Evolutionary conservation across 768 basidiomycete species (phyloP), one percentile per base, ranked within the genome.

Genomic region (Mycena maculata): DNA sequence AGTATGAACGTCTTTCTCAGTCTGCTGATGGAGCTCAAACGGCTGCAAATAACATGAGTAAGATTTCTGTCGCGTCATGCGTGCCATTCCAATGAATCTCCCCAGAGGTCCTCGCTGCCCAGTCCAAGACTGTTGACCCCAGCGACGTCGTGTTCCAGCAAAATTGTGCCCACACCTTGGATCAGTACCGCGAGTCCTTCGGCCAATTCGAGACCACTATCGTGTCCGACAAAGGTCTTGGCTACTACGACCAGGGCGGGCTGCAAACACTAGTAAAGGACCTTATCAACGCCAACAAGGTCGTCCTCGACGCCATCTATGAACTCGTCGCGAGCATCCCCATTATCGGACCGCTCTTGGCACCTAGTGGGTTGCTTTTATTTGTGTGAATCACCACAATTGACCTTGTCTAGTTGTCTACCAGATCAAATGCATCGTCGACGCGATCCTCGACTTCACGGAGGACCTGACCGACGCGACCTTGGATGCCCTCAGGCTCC

Each of bases 391-490:
- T n/a, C n/a, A n/a, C n/a, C n/a, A n/a, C n/a, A n/a, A n/a, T n/a
- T n/a, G n/a, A 31, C 25, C 27, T 45, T 18, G 42, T 44, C 1
- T 54, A 92, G 90, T 87, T 68, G 78, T 89, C 11, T 87, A 87
- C 65, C 77, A 87, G 12, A 73, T 90, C 74, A 91, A 92, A 73
- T 91, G 91, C 72, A 65, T 86, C 27, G 55, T 90, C 33, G 88
- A 89, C 69, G 77, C 77, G 4, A 57, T 86, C 28, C 76, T 91
- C 42, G 79, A 91, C 70, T 73, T 74, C 7, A 71, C 79, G 3
- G 86, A 88, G 74, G 81, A 88, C 70, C 33, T 85, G 18, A 76
- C 81, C 18, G 90, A 90, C 70, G 84, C 72, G 10, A 62, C 81
- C 15, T 61, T 88, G 68, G 85, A 86, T 59, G 68, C 59, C 13